Base-by-base conservation (phyloP, 2,329 filamentous ascomycete species). In the Grosmannia serpens region DNA sequence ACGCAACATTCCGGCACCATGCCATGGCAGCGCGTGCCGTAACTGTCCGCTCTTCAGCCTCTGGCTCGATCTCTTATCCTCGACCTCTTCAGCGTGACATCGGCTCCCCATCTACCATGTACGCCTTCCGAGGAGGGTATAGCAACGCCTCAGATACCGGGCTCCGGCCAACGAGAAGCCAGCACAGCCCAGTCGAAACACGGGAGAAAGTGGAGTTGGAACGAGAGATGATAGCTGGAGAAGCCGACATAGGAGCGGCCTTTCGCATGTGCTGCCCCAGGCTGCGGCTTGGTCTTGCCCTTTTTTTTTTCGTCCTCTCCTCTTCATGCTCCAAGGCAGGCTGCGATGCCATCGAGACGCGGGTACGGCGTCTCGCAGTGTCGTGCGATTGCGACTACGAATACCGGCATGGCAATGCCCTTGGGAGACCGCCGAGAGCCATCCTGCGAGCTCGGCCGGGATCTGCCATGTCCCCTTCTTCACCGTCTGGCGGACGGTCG, bases 221-320 rank as follows among this genome's bases (percentile, higher is more conserved):
- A 44, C 41, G 38, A 27, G 47, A 27, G 26, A 26, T 50, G 13
- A 13, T 27, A 50, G 26, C 11, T 44, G 15, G 53, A 31, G 26
- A n/a, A 53, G 53, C 53, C 53, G 38, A 55, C 38, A 55, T 44
- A 54, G 52, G 52, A 54, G 52, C n/a, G 11, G 4, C 51, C 52
- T 4, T 27, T 22, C 6, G 11, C 3, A 38, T 26, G 20, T n/a
- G 17, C 20, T n/a, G 20, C 41, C 41, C 41, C 17, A 44, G 41
- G 41, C 41, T 8, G 41, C 41, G 15, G 35, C 38, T 4, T 20
- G 17, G 15, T 9, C 33, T 11, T 33, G 31, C 35, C n/a, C n/a
- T n/a, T n/a, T 38, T 38, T 38, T 38, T 38, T 17, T 38, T 6
- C 15, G 13, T 38, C 15, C 10, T 11, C 33, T 35, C 3, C 7